Conservation (phyloP, 495 filamentous ascomycete species). For the Xylaria palmicola region DNA sequence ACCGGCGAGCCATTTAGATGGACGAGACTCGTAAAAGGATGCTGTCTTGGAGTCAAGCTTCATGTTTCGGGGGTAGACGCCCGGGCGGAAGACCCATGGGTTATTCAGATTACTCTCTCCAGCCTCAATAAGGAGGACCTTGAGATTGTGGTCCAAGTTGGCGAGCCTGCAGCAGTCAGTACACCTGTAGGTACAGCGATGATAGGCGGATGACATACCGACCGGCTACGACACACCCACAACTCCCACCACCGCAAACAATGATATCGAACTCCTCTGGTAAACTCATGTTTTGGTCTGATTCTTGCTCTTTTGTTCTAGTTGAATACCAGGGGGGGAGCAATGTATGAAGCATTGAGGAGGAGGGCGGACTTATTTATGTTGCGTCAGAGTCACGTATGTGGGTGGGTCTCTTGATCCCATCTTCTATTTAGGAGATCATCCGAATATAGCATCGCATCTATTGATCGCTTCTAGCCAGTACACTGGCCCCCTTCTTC, state of each 20-base stretch:
- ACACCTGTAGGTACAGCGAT: neutral
- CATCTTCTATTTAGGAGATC: no score
- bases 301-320: constrained; percentile 12
- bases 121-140: constrained; percentile 75
- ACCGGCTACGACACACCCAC: constrained; percentile 75
- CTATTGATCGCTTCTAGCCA: no score
- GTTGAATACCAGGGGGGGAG: constrained; percentile 4
- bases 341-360: constrained; percentile 20
- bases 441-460: no score
- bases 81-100: constrained; percentile 77
- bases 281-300: constrained; percentile 37
- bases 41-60: constrained; percentile 85
- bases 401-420: no score
- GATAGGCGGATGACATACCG: constrained; percentile 32
- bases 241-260: constrained; percentile 70
- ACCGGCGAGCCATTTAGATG: constrained; percentile 69
- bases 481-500: no score
- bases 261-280: constrained; percentile 82
- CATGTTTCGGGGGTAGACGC: constrained; percentile 78
- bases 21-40: constrained; percentile 76
- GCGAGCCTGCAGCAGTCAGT: constrained; percentile 54
- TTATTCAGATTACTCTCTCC: constrained; percentile 82
- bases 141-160: constrained; percentile 77
- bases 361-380: constrained; percentile 24
- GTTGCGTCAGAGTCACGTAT: constrained; percentile 16